Evolutionary conservation across 257 asterid species (phyloP).

Genomic region (Solanum neorickii): DNA sequence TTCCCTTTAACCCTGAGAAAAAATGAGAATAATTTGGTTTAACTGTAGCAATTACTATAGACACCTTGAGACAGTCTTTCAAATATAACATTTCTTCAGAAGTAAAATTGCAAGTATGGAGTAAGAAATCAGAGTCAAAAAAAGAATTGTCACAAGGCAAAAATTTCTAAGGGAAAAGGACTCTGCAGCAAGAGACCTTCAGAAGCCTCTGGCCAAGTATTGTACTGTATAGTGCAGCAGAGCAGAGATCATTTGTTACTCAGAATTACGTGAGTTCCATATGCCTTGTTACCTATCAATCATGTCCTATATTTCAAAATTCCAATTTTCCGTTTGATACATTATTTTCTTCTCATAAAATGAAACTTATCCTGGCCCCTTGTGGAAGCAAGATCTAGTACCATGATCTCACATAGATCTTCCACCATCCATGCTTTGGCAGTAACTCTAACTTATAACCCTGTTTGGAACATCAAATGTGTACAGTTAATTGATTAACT

Average conservation of each 20-base stretch:
- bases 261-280: not conserved
- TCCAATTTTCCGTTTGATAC: not conserved
- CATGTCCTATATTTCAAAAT: not conserved
- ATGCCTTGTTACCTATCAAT: not conserved
- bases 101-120: not conserved
- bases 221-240: not conserved
- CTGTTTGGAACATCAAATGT: not conserved
- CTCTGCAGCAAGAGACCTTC: not conserved
- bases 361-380: not conserved
- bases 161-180: not conserved
- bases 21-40: not conserved
- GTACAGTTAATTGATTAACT: not conserved
- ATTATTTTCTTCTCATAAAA: not conserved
- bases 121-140: not conserved
- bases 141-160: not conserved
- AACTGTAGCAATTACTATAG: not conserved
- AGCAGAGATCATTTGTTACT: not conserved
- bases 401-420: not conserved
- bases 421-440: not conserved
- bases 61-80: not conserved
- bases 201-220: not conserved
- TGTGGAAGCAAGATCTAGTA: not conserved
- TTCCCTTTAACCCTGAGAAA: conserved; percentile 74
- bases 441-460: not conserved
- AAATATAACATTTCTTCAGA: not conserved